Percentiles rank a stretch among this genome's conserved stretches.
Conservation (phyloP, 2,329 filamentous ascomycete species). For the Paecilomyces variotii region DNA sequence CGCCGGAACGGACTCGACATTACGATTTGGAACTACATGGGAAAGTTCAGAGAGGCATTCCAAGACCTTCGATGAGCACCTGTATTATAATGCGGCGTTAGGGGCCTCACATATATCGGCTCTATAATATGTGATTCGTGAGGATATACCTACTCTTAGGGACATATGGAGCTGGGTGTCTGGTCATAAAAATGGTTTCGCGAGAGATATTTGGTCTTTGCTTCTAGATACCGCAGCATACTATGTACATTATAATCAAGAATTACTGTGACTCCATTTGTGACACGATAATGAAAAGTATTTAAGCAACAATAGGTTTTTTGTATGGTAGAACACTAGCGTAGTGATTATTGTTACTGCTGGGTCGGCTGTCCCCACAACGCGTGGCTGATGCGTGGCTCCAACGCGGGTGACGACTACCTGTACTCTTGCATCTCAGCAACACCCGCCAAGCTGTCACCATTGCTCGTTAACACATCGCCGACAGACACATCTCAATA, state of each 20-base stretch:
- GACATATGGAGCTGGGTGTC: neutral
- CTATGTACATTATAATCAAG: neutral
- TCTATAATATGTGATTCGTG: neutral
- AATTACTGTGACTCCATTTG: neutral
- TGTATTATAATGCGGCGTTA: neutral
- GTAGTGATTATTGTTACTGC: neutral
- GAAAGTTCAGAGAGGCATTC: slow-evolving; percentile 18
- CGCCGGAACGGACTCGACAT: slow-evolving; percentile 38
- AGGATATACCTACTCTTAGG: neutral
- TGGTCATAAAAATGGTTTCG: neutral
- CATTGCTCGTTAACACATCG: neutral
- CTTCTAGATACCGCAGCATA: neutral
- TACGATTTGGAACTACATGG: slow-evolving; percentile 25
- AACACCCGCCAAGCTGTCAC: neutral
- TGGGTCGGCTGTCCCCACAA: neutral
- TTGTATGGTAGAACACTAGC: neutral
- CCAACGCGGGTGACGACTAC: slow-evolving; percentile 1
- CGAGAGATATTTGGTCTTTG: neutral
- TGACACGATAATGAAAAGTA: neutral
- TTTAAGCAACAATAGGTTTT: too few species aligned
- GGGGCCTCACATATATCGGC: neutral
- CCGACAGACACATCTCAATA: slow-evolving; percentile 32
- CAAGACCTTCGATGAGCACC: neutral
- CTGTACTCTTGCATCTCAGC: neutral
- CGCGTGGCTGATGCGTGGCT: slow-evolving; percentile 23